Evolutionary conservation across 257 asterid genomes (phyloP), one percentile per base, ranked within the genome.

Genomic region (Cynanchum wilfordii): DNA sequence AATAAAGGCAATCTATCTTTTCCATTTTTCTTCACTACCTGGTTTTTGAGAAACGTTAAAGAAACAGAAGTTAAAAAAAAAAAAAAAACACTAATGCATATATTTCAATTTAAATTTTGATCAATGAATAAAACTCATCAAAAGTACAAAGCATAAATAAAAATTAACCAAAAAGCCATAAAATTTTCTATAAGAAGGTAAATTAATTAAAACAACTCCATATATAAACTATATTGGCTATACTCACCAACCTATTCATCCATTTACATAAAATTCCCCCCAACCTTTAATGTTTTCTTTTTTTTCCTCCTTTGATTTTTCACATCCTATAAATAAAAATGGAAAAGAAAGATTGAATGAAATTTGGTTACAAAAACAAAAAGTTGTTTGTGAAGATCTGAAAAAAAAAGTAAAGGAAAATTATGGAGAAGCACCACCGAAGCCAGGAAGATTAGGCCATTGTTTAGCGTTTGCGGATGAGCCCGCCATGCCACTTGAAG

Each of bases 381-480:
- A 42, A 13, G 45, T 19, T 22, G 42, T 19, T 7, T 54, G 30
- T 33, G 47, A 5, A 17, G 4, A 16, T 7, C 36, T 5, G 4
- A 5, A 13, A 25, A 17, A 12, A 6, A 17, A 12, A 3, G 20
- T 12, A 7, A 75, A 51, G 20, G 40, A 55, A 50, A 11, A 24
- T 80, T 80, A 79, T 52, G 73, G 82, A 47, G 88, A 73, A 55
- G 75, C 80, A 62, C 82, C 82, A 62, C 82, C 82, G 27, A 76
- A 78, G 25, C 87, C 87, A 1, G 71, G 82, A 66, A 79, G 67
- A 50, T 79, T 68, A 7, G 84, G 75, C 89, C 89, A 81, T 4
- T 76, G 82, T 73, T 78, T 82, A 7, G 83, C 81, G 62, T 66
- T 74, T 75, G 77, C 74, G 8, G 94, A 84, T 57, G 87, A 68